Evolutionary conservation across 2,329 filamentous ascomycete genomes (phyloP).

Genomic region (Trematosphaeria pertusa): DNA sequence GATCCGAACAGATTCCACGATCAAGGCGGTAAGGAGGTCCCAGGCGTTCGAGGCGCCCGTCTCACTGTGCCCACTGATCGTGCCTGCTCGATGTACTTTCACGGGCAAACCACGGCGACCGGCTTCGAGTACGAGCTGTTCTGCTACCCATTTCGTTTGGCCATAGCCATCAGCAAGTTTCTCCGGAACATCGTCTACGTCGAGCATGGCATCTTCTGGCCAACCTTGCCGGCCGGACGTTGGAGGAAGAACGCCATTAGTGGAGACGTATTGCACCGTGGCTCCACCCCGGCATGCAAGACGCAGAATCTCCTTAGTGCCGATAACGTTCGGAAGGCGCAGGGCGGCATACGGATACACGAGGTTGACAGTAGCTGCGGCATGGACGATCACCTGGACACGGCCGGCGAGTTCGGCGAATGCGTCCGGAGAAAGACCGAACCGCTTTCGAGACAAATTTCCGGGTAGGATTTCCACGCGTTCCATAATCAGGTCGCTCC

Average conservation of each 20-base stretch:
- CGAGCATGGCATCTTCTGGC: conserved; percentile 72
- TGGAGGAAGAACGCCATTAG: conserved; percentile 78
- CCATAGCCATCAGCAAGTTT: conserved; percentile 77
- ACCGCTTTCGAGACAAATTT: conserved; percentile 71
- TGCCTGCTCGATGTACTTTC: conserved; percentile 75
- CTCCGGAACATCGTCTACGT: conserved; percentile 70
- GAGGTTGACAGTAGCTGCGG: conserved; percentile 74
- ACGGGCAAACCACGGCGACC: conserved; percentile 72
- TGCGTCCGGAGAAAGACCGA: conserved; percentile 70
- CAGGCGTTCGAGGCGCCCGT: conserved; percentile 80
- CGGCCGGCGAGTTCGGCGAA: conserved; percentile 71
- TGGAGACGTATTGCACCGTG: conserved; percentile 80
- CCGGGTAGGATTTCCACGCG: conserved; percentile 78
- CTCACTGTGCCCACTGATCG: conserved; percentile 78
- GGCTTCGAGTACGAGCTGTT: conserved; percentile 75
- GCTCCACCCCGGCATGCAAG: conserved; percentile 71
- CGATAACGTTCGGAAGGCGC: conserved; percentile 76
- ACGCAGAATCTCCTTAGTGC: conserved; percentile 77
- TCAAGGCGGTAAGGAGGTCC: conserved; percentile 76
- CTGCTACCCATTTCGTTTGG: conserved; percentile 83
- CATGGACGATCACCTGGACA: conserved; percentile 77
- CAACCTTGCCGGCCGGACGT: conserved; percentile 68
- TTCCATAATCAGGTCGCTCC: conserved; percentile 79
- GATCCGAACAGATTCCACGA: conserved; percentile 78
- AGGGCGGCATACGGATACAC: conserved; percentile 83